A percentile compares a stretch with the other conserved stretches of the same genome.
These are phyloP conservation scores for Phytophthora litchii DNA, from an alignment of 352 stramenopile species.

Conservation along the genomic window DNA sequence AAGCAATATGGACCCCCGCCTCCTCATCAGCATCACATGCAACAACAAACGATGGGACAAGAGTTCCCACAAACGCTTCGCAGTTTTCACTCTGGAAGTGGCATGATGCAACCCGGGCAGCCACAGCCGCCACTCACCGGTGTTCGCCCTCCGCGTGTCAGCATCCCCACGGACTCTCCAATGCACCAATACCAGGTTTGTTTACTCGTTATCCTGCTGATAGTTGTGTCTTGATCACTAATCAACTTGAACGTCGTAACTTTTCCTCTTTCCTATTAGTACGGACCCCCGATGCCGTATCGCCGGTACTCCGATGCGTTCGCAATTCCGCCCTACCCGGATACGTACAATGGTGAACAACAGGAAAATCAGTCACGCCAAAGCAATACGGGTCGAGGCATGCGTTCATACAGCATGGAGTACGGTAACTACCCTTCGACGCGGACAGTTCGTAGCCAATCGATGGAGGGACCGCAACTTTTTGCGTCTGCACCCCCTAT, in stretches of 20 bases:
- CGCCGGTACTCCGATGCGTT: conserved; percentile 82
- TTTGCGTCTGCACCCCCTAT: conserved; percentile 51
- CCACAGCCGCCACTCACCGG: conserved; percentile 36
- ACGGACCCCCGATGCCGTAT: conserved; percentile 60
- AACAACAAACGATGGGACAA: conserved; percentile 37
- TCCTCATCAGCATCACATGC: conserved; percentile 56
- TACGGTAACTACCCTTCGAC: conserved; percentile 59
- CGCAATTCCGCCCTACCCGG: conserved; percentile 59
- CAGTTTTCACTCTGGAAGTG: conserved; percentile 50
- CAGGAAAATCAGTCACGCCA: conserved; percentile 58
- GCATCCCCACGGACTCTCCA: conserved; percentile 65
- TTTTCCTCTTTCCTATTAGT: conserved; percentile 24
- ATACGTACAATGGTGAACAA: conserved; percentile 56
- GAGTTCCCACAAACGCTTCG: conserved; percentile 70
- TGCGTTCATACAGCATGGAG: conserved; percentile 84
- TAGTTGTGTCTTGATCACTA: conserved; percentile 4
- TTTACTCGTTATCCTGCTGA: conserved; percentile 4
- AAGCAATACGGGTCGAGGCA: conserved; percentile 49
- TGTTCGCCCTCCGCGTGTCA: conserved; percentile 70
- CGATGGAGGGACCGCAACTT: conserved; percentile 71
- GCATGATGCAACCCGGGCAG: conserved; percentile 45
- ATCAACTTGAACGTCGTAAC: conserved; percentile 1
- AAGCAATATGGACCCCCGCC: conserved; percentile 48
- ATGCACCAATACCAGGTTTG: conserved; percentile 75
- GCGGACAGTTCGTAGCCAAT: conserved; percentile 72